Percentiles rank a stretch among this genome's conserved stretches.
These are phyloP conservation scores for Senna siamea DNA, from an alignment of 306 rosid species.

Conservation along the genomic window DNA sequence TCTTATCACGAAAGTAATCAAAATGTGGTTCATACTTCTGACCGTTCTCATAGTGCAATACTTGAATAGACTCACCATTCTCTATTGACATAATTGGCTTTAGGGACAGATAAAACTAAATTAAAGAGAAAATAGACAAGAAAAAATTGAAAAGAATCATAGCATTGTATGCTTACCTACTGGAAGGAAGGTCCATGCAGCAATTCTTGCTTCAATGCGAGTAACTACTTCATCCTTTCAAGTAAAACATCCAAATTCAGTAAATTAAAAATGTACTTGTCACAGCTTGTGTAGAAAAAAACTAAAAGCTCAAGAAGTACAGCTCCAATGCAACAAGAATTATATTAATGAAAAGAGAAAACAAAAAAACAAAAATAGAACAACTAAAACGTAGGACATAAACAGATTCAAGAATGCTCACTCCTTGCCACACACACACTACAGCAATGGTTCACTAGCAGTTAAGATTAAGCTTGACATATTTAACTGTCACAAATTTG, in stretches of 20 bases:
- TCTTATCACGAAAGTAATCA: slow-evolving; percentile 81
- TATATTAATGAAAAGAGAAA: background rate
- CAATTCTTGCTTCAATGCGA: slow-evolving; percentile 64
- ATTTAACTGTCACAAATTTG: background rate
- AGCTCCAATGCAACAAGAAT: background rate
- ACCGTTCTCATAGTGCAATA: slow-evolving; percentile 80
- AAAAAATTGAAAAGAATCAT: slow-evolving; percentile 17
- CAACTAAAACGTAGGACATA: background rate
- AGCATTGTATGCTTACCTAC: slow-evolving; percentile 48
- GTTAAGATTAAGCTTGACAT: too few relatives aligned
- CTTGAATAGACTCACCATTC: slow-evolving; percentile 88
- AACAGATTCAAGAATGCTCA: background rate
- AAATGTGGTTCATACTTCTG: slow-evolving; percentile 93
- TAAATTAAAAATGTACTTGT: slow-evolving; percentile 8
- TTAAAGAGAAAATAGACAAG: slow-evolving; percentile 7
- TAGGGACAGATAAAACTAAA: slow-evolving; percentile 13
- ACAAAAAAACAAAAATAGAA: background rate
- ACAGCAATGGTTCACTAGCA: background rate
- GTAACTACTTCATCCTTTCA: slow-evolving; percentile 74
- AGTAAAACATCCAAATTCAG: slow-evolving; percentile 38
- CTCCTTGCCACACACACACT: background rate
- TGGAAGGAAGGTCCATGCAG: slow-evolving; percentile 94
- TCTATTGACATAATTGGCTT: slow-evolving; percentile 48
- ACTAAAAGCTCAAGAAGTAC: background rate
- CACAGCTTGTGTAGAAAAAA: slow-evolving; percentile 15